Percentiles rank a stretch among this genome's conserved stretches.
These are phyloP conservation scores for Hsuehochloa calcarea DNA, from an alignment of 176 grass and related monocot genomes.

Conservation along the genomic window DNA sequence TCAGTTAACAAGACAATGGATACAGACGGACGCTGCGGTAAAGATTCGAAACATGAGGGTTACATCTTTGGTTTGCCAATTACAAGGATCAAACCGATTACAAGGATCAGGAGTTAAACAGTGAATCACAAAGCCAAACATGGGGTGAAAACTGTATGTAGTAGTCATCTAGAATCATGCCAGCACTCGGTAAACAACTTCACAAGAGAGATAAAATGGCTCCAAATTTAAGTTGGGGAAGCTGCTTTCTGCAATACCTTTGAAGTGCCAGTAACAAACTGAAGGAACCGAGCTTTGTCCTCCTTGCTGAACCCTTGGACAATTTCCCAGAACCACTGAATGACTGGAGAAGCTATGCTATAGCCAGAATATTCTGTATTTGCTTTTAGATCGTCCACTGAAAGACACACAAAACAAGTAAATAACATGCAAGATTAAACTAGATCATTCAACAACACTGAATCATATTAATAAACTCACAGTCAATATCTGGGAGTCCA, in stretches of 20 bases:
- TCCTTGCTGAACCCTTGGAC: slow-evolving; percentile 95
- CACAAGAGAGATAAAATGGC: not conserved
- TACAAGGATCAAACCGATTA: not conserved
- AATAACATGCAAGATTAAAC: not conserved
- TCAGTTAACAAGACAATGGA: not conserved
- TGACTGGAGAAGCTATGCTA: slow-evolving; percentile 89
- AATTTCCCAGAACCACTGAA: slow-evolving; percentile 99
- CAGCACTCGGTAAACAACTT: not conserved
- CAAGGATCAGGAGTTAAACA: not conserved
- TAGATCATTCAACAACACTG: not conserved
- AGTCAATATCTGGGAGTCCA: slow-evolving; percentile 97
- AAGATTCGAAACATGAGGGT: not conserved
- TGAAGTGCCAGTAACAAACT: slow-evolving; percentile 98
- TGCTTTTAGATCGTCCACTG: slow-evolving; percentile 95
- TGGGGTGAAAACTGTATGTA: not conserved
- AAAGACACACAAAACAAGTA: slow-evolving; percentile 25
- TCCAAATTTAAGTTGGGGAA: not conserved
- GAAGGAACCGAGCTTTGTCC: slow-evolving; percentile 96
- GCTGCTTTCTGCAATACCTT: slow-evolving; percentile 55
- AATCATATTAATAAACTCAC: slow-evolving; percentile 52
- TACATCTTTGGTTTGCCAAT: not conserved
- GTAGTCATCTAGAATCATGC: not conserved
- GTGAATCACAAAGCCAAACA: not conserved
- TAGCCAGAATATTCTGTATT: slow-evolving; percentile 99
- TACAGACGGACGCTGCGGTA: not conserved